Evolutionary conservation across 371 early-diverging fungal genomes (phyloP), one percentile per base, ranked within the genome.

Genomic region (Circinella minor): DNA sequence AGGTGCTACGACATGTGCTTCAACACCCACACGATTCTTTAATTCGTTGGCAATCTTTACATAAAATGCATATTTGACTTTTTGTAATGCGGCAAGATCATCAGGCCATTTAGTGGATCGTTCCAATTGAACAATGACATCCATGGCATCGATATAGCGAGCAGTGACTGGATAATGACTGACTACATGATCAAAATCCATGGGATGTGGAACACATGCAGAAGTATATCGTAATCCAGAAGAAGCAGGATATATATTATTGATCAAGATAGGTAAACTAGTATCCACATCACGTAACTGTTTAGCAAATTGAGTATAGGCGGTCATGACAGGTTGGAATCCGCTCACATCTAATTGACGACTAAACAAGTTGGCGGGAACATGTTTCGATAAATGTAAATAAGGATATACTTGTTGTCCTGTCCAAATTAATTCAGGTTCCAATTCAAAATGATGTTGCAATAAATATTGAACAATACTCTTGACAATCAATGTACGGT

Each of bases 61-160:
- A 69, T 88, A 91, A 69, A 97, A 94, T 0, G 98, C 97, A 7
- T 88, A 76, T 79, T 98, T 98, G 83, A 96, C 92, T 54, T 93
- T 91, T 83, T 95, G 94, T 51, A 98, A 81, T 3, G 97, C 96
- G 4, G 71, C 77, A 1, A 95, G 78, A 68, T 96, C 94, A 72
- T 93, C 93, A 18, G 98, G 98, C 96, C 98, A 98, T 68, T 92
- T 88, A 36, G 81, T 80, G 15, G 95, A 94, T 5, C 85, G 69
- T 71, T 96, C 95, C 76, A 97, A 92, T 68, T 94, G 93, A 17
- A 98, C 81, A 7, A 94, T 74, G 1, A 94, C 89, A 59, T 94
- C 92, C 65, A 95, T 79, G 0, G 93, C 90, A 65, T 90, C 92
- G 43, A 91, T 82, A 63, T 84, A 93, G 43, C 88, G 83, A 1